Percentiles rank a stretch among this genome's conserved stretches.
Evolutionary conservation across 1,139 yeast species (phyloP).

Genomic region (Geotrichum siamense): DNA sequence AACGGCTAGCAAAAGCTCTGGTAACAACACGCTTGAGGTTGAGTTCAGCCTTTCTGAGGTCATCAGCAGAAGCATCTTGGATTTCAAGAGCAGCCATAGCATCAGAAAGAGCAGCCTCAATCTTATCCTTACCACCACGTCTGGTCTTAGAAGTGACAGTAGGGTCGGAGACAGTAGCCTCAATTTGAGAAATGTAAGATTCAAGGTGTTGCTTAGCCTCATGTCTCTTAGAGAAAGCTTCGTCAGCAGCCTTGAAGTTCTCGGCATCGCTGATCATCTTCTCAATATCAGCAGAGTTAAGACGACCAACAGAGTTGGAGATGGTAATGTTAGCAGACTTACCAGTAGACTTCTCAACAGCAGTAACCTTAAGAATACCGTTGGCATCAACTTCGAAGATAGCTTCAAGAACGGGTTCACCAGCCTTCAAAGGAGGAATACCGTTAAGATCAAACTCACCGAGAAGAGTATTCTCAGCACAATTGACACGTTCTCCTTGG

Average conservation of each 20-base stretch:
- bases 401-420: constrained; percentile 99
- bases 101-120: constrained; percentile 96
- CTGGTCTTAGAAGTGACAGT: constrained; percentile 96
- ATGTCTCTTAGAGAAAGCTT: constrained; percentile 98
- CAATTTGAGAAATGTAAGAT: constrained; percentile 90
- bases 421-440: constrained; percentile 99
- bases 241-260: constrained; percentile 97
- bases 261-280: constrained; percentile 98
- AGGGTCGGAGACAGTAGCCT: constrained; percentile 96
- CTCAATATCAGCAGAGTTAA: constrained; percentile 94
- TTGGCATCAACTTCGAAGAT: constrained; percentile 99
- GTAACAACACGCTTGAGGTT: constrained; percentile 98
- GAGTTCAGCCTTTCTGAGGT: constrained; percentile 98
- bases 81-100: constrained; percentile 97
- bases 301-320: constrained; percentile 99
- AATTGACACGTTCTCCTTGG: constrained; percentile 99
- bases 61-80: constrained; percentile 95
- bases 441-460: constrained; percentile 99
- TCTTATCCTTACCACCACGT: constrained; percentile 97
- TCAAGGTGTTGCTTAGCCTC: constrained; percentile 99
- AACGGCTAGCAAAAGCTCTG: constrained; percentile 99
- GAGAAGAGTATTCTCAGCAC: constrained; percentile 96
- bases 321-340: constrained; percentile 99
- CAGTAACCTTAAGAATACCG: constrained; percentile 99
- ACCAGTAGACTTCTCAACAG: constrained; percentile 98